A percentile compares a stretch with the other conserved stretches of the same genome.
These are phyloP conservation scores for Verticillium nonalfalfae DNA, from an alignment of 2,329 filamentous ascomycete genomes.

Conservation along the genomic window DNA sequence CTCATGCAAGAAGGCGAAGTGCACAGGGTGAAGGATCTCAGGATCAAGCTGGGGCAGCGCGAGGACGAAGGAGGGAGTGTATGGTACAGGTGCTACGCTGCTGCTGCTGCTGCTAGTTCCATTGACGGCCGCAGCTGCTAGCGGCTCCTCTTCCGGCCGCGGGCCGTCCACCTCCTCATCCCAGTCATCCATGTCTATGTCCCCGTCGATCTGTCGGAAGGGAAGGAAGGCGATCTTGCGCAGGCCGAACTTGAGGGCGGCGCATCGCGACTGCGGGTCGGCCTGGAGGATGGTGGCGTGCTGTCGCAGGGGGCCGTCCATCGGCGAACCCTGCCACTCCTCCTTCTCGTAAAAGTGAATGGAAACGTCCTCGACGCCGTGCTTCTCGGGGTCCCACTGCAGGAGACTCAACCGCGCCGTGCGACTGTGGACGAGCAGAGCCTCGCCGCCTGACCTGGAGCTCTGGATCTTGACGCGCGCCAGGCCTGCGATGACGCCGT, in stretches of 20 bases:
- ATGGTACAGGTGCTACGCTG: constrained; percentile 56
- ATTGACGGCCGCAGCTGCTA: constrained; percentile 21
- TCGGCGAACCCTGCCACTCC: constrained; percentile 75
- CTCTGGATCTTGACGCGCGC: constrained; percentile 67
- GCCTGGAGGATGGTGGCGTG: constrained; percentile 78
- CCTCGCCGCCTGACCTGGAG: constrained; percentile 75
- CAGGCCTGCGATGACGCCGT: constrained; percentile 79
- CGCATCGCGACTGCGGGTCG: constrained; percentile 88
- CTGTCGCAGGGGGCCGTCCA: constrained; percentile 68
- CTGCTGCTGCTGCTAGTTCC: constrained; percentile 17
- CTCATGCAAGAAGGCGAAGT: constrained; percentile 90
- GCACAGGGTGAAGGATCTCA: constrained; percentile 78
- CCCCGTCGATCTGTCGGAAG: constrained; percentile 79
- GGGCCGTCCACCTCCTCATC: constrained; percentile 74
- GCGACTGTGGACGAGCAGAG: constrained; percentile 75
- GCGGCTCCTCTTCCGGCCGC: constrained; percentile 41
- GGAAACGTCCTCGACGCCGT: constrained; percentile 78
- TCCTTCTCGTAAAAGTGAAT: constrained; percentile 99
- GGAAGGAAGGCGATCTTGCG: constrained; percentile 90
- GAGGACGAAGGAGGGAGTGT: constrained; percentile 88
- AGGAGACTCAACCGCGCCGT: constrained; percentile 91
- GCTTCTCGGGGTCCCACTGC: constrained; percentile 82
- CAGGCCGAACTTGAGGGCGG: constrained; percentile 84
- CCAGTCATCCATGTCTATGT: constrained; percentile 88
- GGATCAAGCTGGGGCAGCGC: constrained; percentile 85